Percentiles rank a stretch among this genome's conserved stretches.
Evolutionary conservation across 2,329 filamentous ascomycete genomes (phyloP).

Genomic region (Chalaropsis ovoidea): DNA sequence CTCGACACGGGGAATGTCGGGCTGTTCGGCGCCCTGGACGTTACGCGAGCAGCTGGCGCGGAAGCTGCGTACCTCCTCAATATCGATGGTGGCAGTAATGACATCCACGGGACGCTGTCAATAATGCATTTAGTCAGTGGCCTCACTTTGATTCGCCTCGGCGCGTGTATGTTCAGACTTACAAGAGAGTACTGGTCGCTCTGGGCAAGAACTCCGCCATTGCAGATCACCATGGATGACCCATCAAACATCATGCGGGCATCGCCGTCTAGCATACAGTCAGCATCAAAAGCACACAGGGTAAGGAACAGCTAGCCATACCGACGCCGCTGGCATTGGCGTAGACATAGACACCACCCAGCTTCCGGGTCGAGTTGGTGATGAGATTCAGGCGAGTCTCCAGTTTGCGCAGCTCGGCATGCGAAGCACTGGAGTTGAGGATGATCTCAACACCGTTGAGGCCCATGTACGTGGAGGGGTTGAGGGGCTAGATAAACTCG

Average conservation of each 20-base stretch:
- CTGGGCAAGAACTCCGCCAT: slow-evolving; percentile 54
- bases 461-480: slow-evolving; percentile 48
- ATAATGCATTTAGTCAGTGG: neutral
- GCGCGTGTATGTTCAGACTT: slow-evolving; percentile 28
- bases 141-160: slow-evolving; percentile 27
- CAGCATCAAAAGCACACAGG: slow-evolving; percentile 3
- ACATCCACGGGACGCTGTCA: slow-evolving; percentile 51
- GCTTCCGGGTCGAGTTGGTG: slow-evolving; percentile 52
- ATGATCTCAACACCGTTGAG: slow-evolving; percentile 48
- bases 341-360: slow-evolving; percentile 47
- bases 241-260: slow-evolving; percentile 36
- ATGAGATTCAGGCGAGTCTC: slow-evolving; percentile 55
- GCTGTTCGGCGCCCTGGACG: slow-evolving; percentile 44
- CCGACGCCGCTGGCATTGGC: slow-evolving; percentile 31
- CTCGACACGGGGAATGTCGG: slow-evolving; percentile 31
- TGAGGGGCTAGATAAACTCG: slow-evolving; percentile 25
- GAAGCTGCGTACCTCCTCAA: slow-evolving; percentile 59
- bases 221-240: slow-evolving; percentile 35
- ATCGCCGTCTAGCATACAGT: slow-evolving; percentile 27
- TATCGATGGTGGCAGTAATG: slow-evolving; percentile 53
- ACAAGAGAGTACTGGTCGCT: slow-evolving; percentile 53
- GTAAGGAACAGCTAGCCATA: neutral
- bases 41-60: slow-evolving; percentile 48
- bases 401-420: slow-evolving; percentile 53
- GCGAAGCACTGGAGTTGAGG: slow-evolving; percentile 31